Conservation (phyloP, 2,329 filamentous ascomycete species). For the Verticillium albo-atrum region DNA sequence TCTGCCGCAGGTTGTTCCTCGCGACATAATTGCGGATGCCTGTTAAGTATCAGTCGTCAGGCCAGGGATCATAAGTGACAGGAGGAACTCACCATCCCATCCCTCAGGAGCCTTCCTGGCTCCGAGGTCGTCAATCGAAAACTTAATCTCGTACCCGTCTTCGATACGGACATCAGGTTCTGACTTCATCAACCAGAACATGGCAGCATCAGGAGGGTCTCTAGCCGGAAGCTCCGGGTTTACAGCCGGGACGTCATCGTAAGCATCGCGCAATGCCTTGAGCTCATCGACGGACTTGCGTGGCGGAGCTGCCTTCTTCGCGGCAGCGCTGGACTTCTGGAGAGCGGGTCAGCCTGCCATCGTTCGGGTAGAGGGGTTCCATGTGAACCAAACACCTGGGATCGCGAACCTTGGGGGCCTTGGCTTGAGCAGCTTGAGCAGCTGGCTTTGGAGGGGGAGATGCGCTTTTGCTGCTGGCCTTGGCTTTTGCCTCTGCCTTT, state of each 20-base stretch:
- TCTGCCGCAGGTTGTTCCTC: constrained; percentile 83
- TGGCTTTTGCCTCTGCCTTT: not conserved
- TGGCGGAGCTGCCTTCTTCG: not conserved
- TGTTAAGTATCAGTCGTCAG: not conserved
- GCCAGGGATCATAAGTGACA: too few relatives aligned
- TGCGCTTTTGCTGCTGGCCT: too few relatives aligned
- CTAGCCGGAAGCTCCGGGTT: constrained; percentile 30
- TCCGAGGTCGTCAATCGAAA: constrained; percentile 87
- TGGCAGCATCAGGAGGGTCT: constrained; percentile 31
- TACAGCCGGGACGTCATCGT: constrained; percentile 21
- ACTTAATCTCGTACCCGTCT: constrained; percentile 80
- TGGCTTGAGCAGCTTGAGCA: not conserved
- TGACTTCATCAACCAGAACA: constrained; percentile 81
- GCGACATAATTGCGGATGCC: constrained; percentile 36
- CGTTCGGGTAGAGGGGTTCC: not conserved
- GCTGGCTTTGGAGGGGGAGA: not conserved
- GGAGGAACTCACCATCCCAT: constrained; percentile 71
- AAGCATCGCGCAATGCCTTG: constrained; percentile 4
- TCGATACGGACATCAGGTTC: constrained; percentile 85
- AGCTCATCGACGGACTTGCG: constrained; percentile 1
- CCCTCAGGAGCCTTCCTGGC: constrained; percentile 72
- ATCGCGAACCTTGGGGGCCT: not conserved
- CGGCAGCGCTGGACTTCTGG: not conserved
- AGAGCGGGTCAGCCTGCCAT: not conserved
- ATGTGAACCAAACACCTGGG: not conserved